phyloP scores from a whole-genome alignment of 2,329 filamentous ascomycete species.

The Scytalidium lignicola region DNA sequence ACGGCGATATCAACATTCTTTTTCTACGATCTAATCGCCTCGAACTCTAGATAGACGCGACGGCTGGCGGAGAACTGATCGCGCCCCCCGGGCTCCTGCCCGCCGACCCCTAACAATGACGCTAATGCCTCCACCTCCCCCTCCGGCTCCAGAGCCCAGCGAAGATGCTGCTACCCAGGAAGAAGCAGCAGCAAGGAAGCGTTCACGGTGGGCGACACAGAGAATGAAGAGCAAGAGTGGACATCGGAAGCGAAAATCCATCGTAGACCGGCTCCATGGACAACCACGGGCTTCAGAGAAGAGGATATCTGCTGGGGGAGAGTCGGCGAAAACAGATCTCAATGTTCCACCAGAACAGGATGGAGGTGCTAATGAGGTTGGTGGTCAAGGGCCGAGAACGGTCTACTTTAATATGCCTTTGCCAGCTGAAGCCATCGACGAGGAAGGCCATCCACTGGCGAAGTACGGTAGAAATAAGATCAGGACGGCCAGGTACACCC shows the following conservation, averaged over 20 bases:
- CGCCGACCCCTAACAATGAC: slow-evolving; percentile 19
- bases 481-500: slow-evolving; percentile 94
- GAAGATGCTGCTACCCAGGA: slow-evolving; percentile 38
- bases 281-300: slow-evolving; percentile 59
- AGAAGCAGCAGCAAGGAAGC: slow-evolving; percentile 56
- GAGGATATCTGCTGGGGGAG: slow-evolving; percentile 40
- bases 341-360: slow-evolving; percentile 17
- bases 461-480: slow-evolving; percentile 91
- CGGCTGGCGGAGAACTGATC: background rate
- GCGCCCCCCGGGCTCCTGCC: background rate
- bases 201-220: slow-evolving; percentile 95
- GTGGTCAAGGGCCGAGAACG: slow-evolving; percentile 41
- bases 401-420: slow-evolving; percentile 86
- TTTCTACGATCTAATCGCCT: background rate
- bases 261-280: slow-evolving; percentile 68
- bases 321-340: slow-evolving; percentile 29
- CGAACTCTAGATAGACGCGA: background rate
- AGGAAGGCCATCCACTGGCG: slow-evolving; percentile 67
- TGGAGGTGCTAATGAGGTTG: slow-evolving; percentile 22
- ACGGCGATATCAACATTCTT: background rate
- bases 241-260: slow-evolving; percentile 72
- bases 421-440: slow-evolving; percentile 69
- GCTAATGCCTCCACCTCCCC: slow-evolving; percentile 12
- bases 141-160: slow-evolving; percentile 25
- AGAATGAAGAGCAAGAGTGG: slow-evolving; percentile 73